Evolutionary conservation across 352 stramenopile genomes (phyloP).

Genomic region (Pythium sukuiense): DNA sequence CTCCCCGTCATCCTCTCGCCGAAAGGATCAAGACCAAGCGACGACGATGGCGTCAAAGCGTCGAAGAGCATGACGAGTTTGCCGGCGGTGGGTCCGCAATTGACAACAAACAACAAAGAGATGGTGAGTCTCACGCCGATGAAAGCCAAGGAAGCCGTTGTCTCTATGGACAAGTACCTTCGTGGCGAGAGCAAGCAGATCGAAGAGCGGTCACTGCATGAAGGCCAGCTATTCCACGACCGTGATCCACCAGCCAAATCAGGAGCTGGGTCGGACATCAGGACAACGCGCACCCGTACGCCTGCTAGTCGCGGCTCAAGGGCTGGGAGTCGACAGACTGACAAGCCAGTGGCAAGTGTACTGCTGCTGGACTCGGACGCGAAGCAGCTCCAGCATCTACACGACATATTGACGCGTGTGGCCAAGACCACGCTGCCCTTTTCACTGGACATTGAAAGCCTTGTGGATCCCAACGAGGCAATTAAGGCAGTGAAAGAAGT

Average conservation of each 20-base stretch:
- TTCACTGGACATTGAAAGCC: constrained; percentile 53
- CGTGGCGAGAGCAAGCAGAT: constrained; percentile 59
- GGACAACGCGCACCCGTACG: not conserved
- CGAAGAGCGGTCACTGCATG: constrained; percentile 30
- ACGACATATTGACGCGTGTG: constrained; percentile 28
- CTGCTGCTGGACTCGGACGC: constrained; percentile 45
- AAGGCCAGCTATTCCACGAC: constrained; percentile 45
- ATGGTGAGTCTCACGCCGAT: not conserved
- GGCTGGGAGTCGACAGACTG: not conserved
- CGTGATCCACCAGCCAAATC: not conserved
- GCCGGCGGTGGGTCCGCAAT: constrained; percentile 3
- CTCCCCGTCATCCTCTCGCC: constrained; percentile 19
- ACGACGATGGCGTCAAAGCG: not conserved
- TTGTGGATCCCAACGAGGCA: constrained; percentile 53
- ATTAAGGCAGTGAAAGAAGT: constrained; percentile 46
- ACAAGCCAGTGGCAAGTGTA: constrained; percentile 22
- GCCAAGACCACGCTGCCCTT: constrained; percentile 7
- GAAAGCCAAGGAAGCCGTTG: constrained; percentile 22
- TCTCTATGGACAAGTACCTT: constrained; percentile 64
- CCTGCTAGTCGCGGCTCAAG: constrained; percentile 3
- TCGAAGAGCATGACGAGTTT: constrained; percentile 6
- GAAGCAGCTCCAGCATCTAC: constrained; percentile 34
- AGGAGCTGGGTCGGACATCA: not conserved
- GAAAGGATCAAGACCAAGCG: not conserved
- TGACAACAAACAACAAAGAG: constrained; percentile 12